phyloP scores from a whole-genome alignment of 495 filamentous ascomycete genomes.

The Talaromyces borbonicus region DNA sequence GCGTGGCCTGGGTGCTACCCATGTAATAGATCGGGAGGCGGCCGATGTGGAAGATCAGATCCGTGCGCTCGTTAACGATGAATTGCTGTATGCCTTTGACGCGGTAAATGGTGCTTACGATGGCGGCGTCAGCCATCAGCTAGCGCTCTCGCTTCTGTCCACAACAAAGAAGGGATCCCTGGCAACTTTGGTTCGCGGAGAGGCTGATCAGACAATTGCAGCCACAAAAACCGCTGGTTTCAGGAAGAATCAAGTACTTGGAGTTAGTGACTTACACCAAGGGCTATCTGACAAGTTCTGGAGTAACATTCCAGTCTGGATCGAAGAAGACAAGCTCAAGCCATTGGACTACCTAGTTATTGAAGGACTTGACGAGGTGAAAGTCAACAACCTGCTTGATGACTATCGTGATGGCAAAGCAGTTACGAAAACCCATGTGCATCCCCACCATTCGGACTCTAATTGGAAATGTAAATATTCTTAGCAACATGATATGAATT shows the following conservation, averaged over 20 bases:
- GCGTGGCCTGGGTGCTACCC: conserved; percentile 19
- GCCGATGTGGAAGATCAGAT: conserved; percentile 14
- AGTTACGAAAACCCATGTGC: conserved; percentile 2
- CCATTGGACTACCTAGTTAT: conserved; percentile 9
- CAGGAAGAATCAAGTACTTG: conserved; percentile 9
- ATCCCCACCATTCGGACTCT: too few relatives aligned
- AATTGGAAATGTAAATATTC: too few relatives aligned
- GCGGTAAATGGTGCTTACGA: conserved; percentile 13
- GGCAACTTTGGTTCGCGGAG: conserved; percentile 13
- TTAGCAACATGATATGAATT: too few relatives aligned
- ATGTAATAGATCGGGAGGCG: conserved; percentile 21
- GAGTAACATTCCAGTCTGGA: conserved; percentile 13
- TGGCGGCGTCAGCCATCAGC: conserved; percentile 8
- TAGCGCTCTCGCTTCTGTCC: conserved; percentile 22
- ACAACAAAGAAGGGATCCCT: conserved; percentile 17
- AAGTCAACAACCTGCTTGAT: conserved; percentile 3
- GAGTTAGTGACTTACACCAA: conserved; percentile 1
- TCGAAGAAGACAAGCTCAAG: conserved; percentile 15
- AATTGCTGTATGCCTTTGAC: conserved; percentile 23
- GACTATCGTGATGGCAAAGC: conserved; percentile 2
- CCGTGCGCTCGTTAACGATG: conserved; percentile 20
- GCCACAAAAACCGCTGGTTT: conserved; percentile 16
- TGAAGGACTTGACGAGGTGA: conserved; percentile 1
- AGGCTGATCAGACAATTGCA: conserved; percentile 11
- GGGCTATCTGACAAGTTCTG: conserved; percentile 11